phyloP scores from a whole-genome alignment of 208 protist species.

The Crithidia brevicula region DNA sequence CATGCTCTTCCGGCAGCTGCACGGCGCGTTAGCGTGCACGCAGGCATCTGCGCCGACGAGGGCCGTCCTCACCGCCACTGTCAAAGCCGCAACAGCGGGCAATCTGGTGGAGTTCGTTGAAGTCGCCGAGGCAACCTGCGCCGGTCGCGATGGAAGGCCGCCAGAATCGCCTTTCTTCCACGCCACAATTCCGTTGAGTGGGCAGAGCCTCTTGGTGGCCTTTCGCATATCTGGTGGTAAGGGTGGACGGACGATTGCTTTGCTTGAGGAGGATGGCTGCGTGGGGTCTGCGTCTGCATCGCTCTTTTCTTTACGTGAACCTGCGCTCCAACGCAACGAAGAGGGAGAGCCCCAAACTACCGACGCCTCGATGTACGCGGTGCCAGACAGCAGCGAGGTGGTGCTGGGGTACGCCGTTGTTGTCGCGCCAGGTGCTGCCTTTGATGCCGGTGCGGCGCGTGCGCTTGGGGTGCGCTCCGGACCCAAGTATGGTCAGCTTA shows the following conservation, averaged over 20 bases:
- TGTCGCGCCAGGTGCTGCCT: conserved; percentile 44
- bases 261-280: too few relatives aligned
- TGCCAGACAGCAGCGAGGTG: conserved; percentile 11
- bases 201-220: conserved; percentile 38
- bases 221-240: conserved; percentile 49
- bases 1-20: conserved; percentile 65
- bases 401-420: conserved; percentile 73
- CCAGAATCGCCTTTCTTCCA: conserved; percentile 28
- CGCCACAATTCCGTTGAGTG: conserved; percentile 34
- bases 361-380: neutral
- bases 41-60: neutral
- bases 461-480: conserved; percentile 66
- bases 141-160: too few relatives aligned
- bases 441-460: conserved; percentile 60
- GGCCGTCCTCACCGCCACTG: neutral
- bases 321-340: neutral
- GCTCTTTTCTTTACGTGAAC: too few relatives aligned
- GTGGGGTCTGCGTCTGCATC: too few relatives aligned
- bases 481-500: conserved; percentile 72
- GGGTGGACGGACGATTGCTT: too few relatives aligned
- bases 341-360: neutral
- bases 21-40: conserved; percentile 5
- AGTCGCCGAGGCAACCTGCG: neutral
- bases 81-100: neutral
- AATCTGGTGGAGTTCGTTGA: conserved; percentile 28